Evolutionary conservation across 495 filamentous ascomycete genomes (phyloP), one percentile per base, ranked within the genome.

Genomic region (Podospora anserina): DNA sequence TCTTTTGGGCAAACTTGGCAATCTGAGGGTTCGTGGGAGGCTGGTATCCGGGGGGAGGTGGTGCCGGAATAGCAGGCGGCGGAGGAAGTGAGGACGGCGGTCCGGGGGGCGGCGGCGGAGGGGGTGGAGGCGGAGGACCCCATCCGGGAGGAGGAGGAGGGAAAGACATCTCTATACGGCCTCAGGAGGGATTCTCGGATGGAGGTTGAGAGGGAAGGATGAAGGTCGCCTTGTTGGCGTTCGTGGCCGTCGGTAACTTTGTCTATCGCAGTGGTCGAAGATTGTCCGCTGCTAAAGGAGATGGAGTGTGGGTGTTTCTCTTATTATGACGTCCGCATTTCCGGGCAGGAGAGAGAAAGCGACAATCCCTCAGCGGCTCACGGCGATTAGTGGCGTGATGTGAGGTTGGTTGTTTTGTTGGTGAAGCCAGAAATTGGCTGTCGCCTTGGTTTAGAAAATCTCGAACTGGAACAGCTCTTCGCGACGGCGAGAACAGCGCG

Each of bases 1-100:
- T 98, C 85, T 98, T 99, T 81, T 96, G 90, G 65, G 92, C 91
- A 77, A 97, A 97, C 81, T 98, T 99, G 58, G 92, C 93, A 78
- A 92, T 86, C 70, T 92, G 91, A 58, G 93, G 90, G 75, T 98
- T 92, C 70, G 88, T 86, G 27, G 91, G 89, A 23, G 94, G 93
- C 63, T 89, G 87, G 77, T 93, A 96, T 55, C 93, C 93, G 39
- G 94, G 94, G 23, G 95, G 94, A 62, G 95, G 94, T 67, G 93
- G 93, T 63, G 91, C 90, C 71, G 89, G 82, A 63, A 88, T 86
- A 54, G 84, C 79, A 19, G 85, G 82, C 34, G 83, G 83, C 75
- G 91, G 88, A 6, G 92, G 89, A 28, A 91, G 89, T 68, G 91
- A 90, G 69, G 90, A 89, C 56, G 87, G 84, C 68, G 89, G 88